Evolutionary conservation across 176 grass and related monocot genomes (phyloP).

Genomic region (Cenchrus americanus): DNA sequence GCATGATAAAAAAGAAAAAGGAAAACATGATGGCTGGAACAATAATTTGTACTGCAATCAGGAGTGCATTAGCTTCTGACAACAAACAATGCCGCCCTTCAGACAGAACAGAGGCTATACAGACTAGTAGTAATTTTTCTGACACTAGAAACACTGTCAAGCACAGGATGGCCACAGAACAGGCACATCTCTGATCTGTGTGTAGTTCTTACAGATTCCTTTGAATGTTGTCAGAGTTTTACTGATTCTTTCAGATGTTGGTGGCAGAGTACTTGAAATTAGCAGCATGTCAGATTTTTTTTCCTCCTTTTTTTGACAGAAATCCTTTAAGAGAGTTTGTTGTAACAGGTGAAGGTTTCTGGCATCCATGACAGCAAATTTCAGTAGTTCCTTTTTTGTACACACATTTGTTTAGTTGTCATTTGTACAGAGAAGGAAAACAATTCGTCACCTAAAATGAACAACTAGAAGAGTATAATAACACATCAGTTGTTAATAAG

Average conservation of each 20-base stretch:
- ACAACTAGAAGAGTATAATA: background rate
- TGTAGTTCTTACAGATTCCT: slow-evolving; percentile 32
- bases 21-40: background rate
- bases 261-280: background rate
- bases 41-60: background rate
- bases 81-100: slow-evolving; percentile 15
- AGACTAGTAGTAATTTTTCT: background rate
- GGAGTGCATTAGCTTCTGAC: slow-evolving; percentile 1
- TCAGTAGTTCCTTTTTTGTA: no score
- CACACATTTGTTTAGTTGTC: background rate
- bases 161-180: slow-evolving; percentile 39
- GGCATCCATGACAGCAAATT: background rate
- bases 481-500: background rate
- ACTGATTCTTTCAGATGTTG: slow-evolving; percentile 23
- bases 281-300: background rate
- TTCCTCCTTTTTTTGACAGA: slow-evolving; percentile 12
- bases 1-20: no score
- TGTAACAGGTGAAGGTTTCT: background rate
- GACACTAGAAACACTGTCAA: background rate
- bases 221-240: background rate
- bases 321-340: background rate
- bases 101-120: background rate
- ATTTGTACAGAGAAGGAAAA: background rate
- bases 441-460: background rate
- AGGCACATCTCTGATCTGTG: slow-evolving; percentile 28